Evolutionary conservation across 495 filamentous ascomycete genomes (phyloP).

Genomic region (Jackrogersella minutella): DNA sequence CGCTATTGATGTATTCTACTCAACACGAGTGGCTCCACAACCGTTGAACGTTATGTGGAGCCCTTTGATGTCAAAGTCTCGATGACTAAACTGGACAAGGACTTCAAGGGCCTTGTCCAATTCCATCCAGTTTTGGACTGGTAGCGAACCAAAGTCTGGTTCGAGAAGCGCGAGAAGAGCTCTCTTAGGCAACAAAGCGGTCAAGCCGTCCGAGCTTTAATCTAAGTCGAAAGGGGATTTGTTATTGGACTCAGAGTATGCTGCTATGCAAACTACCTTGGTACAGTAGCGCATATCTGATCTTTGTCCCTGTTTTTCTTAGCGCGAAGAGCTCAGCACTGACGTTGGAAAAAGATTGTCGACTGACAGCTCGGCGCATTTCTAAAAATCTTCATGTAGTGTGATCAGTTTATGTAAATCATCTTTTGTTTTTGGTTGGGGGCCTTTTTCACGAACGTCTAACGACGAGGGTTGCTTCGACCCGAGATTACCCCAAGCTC

Average conservation of each 20-base stretch:
- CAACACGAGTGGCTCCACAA: conserved; percentile 36
- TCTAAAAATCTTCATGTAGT: neutral
- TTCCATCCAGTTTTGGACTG: conserved; percentile 30
- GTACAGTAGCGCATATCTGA: conserved; percentile 29
- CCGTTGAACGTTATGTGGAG: conserved; percentile 30
- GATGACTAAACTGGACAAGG: conserved; percentile 29
- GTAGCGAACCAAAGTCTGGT: conserved; percentile 30
- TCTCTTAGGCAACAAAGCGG: conserved; percentile 29
- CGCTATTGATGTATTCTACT: conserved; percentile 19
- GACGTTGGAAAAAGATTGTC: conserved; percentile 18
- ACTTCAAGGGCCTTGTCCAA: conserved; percentile 6
- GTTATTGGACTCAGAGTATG: conserved; percentile 2
- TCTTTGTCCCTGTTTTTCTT: neutral
- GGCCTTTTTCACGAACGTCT: conserved; percentile 26
- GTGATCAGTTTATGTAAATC: conserved; percentile 10
- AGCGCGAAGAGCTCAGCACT: conserved; percentile 18
- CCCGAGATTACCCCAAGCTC: conserved; percentile 49
- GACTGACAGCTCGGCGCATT: conserved; percentile 28
- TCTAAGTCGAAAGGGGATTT: conserved; percentile 5
- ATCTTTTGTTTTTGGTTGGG: conserved; percentile 39
- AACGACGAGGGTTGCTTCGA: conserved; percentile 42
- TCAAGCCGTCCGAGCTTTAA: conserved; percentile 21
- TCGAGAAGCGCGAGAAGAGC: conserved; percentile 23
- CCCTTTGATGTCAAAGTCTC: conserved; percentile 36
- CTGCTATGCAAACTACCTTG: too few relatives aligned